Conservation (phyloP, 73 alveolate genomes). For the Paramecium tetraurelia region DNA sequence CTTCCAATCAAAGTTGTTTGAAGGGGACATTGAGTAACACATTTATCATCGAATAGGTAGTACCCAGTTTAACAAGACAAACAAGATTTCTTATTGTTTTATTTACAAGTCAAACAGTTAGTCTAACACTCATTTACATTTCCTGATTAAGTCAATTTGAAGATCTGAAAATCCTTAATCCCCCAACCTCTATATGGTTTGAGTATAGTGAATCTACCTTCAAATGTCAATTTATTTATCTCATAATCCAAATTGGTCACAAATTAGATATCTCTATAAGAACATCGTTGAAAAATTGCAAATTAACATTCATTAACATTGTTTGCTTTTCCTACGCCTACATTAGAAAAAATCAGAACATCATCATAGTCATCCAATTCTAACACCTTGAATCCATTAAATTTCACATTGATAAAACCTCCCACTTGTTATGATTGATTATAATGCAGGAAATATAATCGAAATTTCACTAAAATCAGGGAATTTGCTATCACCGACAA, state of each 20-base stretch:
- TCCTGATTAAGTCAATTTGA: not conserved
- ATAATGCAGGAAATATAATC: not conserved
- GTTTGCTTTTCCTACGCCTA: not conserved
- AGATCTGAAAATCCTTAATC: not conserved
- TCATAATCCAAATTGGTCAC: not conserved
- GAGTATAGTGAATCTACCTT: not conserved
- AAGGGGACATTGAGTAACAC: not conserved
- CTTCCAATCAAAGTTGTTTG: not conserved
- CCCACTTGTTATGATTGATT: not conserved
- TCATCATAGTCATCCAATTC: not conserved
- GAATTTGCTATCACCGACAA: not conserved
- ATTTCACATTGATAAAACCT: not conserved
- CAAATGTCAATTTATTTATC: not conserved
- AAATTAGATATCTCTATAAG: not conserved
- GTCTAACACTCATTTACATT: not conserved
- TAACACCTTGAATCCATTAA: not conserved
- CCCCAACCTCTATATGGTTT: conserved; percentile 14
- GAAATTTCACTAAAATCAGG: not conserved
- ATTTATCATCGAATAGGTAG: not conserved
- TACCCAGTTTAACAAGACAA: not conserved
- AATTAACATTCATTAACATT: not conserved
- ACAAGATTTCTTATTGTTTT: not conserved
- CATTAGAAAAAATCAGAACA: not conserved
- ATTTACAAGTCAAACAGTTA: not conserved
- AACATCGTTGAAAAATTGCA: not conserved